phyloP scores from a whole-genome alignment of 129 eudicot genomes.

The Ambrosia artemisiifolia region DNA sequence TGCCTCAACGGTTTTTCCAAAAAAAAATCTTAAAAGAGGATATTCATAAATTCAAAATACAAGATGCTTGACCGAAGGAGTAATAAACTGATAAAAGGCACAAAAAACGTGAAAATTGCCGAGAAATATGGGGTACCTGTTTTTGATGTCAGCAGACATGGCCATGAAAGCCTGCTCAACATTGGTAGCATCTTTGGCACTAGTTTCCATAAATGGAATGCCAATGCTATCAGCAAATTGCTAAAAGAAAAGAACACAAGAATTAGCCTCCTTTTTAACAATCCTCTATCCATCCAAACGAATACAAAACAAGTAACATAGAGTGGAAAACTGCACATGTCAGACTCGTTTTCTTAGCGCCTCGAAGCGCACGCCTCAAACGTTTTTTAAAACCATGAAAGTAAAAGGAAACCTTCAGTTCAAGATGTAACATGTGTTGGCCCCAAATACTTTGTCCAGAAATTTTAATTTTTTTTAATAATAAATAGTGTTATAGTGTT shows the following conservation, averaged over 20 bases:
- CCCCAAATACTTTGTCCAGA: neutral
- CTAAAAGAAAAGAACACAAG: conserved; percentile 21
- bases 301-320: neutral
- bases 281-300: neutral
- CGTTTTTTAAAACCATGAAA: too few species aligned
- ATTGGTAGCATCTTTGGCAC: conserved; percentile 51
- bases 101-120: neutral
- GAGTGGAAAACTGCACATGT: neutral
- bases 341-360: neutral
- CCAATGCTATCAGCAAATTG: conserved; percentile 42
- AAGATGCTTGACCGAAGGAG: too few species aligned
- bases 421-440: neutral
- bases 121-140: conserved; percentile 19
- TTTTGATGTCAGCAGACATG: conserved; percentile 39
- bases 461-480: neutral
- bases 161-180: conserved; percentile 96
- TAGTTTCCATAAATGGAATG: conserved; percentile 44
- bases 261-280: conserved; percentile 14
- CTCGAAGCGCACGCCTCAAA: too few species aligned
- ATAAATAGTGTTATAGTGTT: neutral
- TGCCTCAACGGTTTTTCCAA: neutral
- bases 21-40: neutral
- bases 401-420: neutral
- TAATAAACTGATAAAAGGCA: too few species aligned
- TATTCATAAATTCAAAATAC: neutral